Base-by-base conservation (phyloP, 2,329 filamentous ascomycete species). In the Macrophomina tecta region DNA sequence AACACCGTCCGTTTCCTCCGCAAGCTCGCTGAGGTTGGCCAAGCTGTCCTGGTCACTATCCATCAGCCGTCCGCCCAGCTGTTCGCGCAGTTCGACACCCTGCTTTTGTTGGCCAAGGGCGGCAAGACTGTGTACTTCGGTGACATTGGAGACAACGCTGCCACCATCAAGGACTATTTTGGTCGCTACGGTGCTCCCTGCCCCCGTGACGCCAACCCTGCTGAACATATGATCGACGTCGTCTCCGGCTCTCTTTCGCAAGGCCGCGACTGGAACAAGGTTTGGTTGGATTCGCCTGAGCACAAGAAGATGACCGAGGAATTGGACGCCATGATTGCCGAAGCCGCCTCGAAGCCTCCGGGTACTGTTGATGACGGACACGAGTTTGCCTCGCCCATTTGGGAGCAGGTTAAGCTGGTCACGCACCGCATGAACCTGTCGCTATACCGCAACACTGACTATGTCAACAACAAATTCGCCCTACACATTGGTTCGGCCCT, bases 41-140 rank as follows among this genome's bases (percentile, higher is more conserved):
- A 95, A 76, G 92, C 92, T 8, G 91, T 96, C 69, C 85, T 95
- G 1, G 93, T 91, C 79, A 95, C 92, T 0, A 95, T 96, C 68
- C 92, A 96, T 75, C 92, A 96, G 74, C 92, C 92, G 1, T 93
- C 91, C 65, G 90, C 91, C 18, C 87, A 90, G 0, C 82, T 95
- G 0, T 94, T 96, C 71, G 90, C 93, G 74, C 89, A 92, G 76
- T 96, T 95, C 70, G 92, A 95, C 75, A 86, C 91, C 6, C 83
- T 96, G 2, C 82, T 95, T 2, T 82, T 95, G 1, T 84, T 95
- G 2, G 87, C 93, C 76, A 85, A 85, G 48, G 92, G 92, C 52
- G 92, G 92, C 12, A 85, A 89, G 60, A 90, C 89, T n/a, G 90
- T 94, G 30, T 95, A 95, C 80, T 93, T 94, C 74, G 91, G 91